Evolutionary conservation across 192 early-diverging fungal species (phyloP).

Genomic region (Oehlia diaphana): DNA sequence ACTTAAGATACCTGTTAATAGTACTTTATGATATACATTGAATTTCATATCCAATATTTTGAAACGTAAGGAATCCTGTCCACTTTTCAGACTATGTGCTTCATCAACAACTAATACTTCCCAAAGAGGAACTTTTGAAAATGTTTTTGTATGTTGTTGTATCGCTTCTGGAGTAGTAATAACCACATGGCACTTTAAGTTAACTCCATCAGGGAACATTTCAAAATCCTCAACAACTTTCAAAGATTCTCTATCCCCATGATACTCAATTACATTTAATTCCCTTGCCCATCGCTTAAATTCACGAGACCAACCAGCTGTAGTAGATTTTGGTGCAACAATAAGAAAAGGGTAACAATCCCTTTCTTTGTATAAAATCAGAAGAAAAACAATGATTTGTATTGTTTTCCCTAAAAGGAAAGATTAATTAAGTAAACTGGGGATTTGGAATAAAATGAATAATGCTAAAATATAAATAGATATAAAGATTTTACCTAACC

Average conservation of each 20-base stretch:
- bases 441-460: not conserved
- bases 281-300: constrained; percentile 71
- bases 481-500: constrained; percentile 46
- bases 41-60: constrained; percentile 48
- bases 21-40: constrained; percentile 48
- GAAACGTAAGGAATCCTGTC: constrained; percentile 62
- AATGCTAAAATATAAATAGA: not conserved
- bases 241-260: constrained; percentile 48
- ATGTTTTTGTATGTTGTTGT: constrained; percentile 42
- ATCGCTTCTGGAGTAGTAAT: constrained; percentile 65
- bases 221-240: constrained; percentile 55
- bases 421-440: not conserved
- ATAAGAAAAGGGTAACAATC: constrained; percentile 63
- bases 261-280: constrained; percentile 55
- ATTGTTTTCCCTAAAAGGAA: constrained; percentile 61
- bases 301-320: constrained; percentile 72
- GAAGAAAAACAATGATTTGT: constrained; percentile 66
- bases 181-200: constrained; percentile 68
- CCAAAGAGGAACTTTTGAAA: constrained; percentile 56
- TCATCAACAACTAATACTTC: constrained; percentile 72
- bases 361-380: constrained; percentile 46
- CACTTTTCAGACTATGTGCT: constrained; percentile 73
- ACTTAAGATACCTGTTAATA: constrained; percentile 61
- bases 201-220: constrained; percentile 37
- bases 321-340: constrained; percentile 63